A percentile compares a stretch with the other conserved stretches of the same genome.
Evolutionary conservation across 176 grass and related monocot species (phyloP).

Genomic region (Poa annua): DNA sequence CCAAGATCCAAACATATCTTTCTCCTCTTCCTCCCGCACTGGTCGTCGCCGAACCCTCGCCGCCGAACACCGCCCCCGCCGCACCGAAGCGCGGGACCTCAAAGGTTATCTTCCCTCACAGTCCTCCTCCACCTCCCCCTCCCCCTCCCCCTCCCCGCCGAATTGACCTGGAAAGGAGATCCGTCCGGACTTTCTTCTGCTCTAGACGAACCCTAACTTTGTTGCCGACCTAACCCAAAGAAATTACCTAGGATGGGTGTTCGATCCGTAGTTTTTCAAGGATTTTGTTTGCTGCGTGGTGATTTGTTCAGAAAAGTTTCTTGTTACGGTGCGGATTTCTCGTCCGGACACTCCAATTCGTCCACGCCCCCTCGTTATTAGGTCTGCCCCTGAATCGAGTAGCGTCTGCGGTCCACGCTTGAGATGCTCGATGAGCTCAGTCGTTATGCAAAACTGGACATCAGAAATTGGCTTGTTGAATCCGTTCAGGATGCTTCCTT

Average conservation of each 20-base stretch:
- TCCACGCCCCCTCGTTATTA: not conserved
- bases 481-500: not conserved
- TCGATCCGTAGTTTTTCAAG: not conserved
- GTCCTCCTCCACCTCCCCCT: not conserved
- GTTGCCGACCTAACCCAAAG: not conserved
- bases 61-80: not conserved
- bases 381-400: not conserved
- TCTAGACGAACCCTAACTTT: conserved; percentile 22
- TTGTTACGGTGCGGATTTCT: not conserved
- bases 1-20: not conserved
- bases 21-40: not conserved
- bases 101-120: not conserved
- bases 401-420: not conserved
- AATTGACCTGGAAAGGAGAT: not conserved
- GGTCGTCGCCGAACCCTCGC: not conserved
- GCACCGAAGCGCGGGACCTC: not conserved
- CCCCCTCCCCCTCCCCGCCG: not conserved
- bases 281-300: not conserved
- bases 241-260: not conserved
- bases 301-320: not conserved
- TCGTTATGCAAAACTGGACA: not conserved
- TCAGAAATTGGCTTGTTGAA: not conserved
- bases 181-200: not conserved
- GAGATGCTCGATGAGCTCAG: not conserved
- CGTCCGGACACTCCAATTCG: not conserved